Conservation (phyloP, 1,139 yeast genomes). For the Arxiozyma heterogenica region DNA sequence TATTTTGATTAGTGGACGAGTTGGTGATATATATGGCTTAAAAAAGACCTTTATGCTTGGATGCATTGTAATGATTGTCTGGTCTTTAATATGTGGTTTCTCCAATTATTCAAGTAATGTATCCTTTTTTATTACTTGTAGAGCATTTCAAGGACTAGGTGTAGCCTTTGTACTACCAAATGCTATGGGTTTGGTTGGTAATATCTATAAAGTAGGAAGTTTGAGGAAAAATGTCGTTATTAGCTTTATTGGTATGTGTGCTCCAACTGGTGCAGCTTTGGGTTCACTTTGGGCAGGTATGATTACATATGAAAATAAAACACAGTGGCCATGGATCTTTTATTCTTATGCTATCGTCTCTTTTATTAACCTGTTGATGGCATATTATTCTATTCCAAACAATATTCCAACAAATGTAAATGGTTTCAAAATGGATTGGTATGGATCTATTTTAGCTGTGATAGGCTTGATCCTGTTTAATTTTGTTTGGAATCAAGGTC, state of each 20-base stretch:
- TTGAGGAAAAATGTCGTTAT: conserved; percentile 43
- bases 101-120: conserved; percentile 37
- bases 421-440: conserved; percentile 34
- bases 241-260: conserved; percentile 45
- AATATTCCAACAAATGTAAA: conserved; percentile 20
- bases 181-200: conserved; percentile 45
- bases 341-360: conserved; percentile 38
- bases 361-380: conserved; percentile 27
- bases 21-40: conserved; percentile 48
- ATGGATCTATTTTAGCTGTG: conserved; percentile 41
- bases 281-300: conserved; percentile 44
- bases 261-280: conserved; percentile 46
- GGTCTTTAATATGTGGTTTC: conserved; percentile 42
- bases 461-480: conserved; percentile 41
- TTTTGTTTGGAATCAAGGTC: conserved; percentile 49
- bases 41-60: conserved; percentile 38
- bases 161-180: conserved; percentile 46
- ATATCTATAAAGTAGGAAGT: conserved; percentile 38
- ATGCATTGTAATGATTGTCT: conserved; percentile 37
- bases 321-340: conserved; percentile 46
- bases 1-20: conserved; percentile 41
- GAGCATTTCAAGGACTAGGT: conserved; percentile 51
- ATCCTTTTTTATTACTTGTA: conserved; percentile 41
- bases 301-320: conserved; percentile 34
- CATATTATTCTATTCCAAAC: conserved; percentile 35